Percentiles rank a stretch among this genome's conserved stretches.
These are phyloP conservation scores for Nakazawaea wyomingensis DNA, from an alignment of 805 yeast genomes.

Conservation along the genomic window DNA sequence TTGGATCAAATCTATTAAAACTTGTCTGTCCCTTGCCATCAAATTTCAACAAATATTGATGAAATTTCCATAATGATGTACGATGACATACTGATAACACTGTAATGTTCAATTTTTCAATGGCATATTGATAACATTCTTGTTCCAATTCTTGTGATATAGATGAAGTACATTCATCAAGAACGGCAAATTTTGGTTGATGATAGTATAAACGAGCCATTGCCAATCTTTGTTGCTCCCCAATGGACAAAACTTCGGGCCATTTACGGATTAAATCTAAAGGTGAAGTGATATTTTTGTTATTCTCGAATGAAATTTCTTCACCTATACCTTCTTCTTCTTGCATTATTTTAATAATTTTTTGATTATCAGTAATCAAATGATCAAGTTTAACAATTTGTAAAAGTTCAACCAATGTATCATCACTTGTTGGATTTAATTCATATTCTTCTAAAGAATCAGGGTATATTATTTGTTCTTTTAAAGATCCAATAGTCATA, in stretches of 20 bases:
- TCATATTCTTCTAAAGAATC: constrained; percentile 56
- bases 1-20: constrained; percentile 59
- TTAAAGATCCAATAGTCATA: constrained; percentile 70
- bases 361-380: constrained; percentile 38
- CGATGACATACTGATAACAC: constrained; percentile 89
- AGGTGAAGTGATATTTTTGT: constrained; percentile 28
- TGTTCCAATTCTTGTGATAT: constrained; percentile 89
- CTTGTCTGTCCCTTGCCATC: constrained; percentile 59
- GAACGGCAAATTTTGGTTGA: constrained; percentile 86
- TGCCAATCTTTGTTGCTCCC: constrained; percentile 90
- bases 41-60: constrained; percentile 73
- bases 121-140: constrained; percentile 78
- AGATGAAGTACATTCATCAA: constrained; percentile 95
- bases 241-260: constrained; percentile 84
- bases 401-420: constrained; percentile 48
- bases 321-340: constrained; percentile 1
- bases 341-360: constrained; percentile 2
- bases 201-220: constrained; percentile 92
- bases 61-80: constrained; percentile 90
- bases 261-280: constrained; percentile 72
- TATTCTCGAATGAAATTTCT: constrained; percentile 1
- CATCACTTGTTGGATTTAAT: constrained; percentile 30
- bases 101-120: constrained; percentile 68
- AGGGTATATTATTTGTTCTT: constrained; percentile 89
- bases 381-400: constrained; percentile 55